Evolutionary conservation across 192 early-diverging fungal genomes (phyloP).

Genomic region (Coemansia umbellata): DNA sequence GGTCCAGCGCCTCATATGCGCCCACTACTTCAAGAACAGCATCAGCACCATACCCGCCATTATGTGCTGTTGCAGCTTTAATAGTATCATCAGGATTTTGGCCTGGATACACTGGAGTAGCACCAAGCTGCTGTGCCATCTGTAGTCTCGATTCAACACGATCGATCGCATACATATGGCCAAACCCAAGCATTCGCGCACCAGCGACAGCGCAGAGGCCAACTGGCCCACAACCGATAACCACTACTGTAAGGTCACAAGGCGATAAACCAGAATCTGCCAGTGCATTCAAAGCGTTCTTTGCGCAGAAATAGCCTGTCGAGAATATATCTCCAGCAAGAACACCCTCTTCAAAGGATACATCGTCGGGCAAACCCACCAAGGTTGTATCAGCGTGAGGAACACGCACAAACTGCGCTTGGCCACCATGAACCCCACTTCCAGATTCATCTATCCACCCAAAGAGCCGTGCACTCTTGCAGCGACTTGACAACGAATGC

Average conservation of each 20-base stretch:
- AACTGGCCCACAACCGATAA: conserved; percentile 58
- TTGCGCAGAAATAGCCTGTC: conserved; percentile 56
- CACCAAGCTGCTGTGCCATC: conserved; percentile 40
- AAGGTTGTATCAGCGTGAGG: conserved; percentile 52
- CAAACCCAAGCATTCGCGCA: conserved; percentile 33
- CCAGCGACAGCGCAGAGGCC: conserved; percentile 51
- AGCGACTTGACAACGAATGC: conserved; percentile 44
- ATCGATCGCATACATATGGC: conserved; percentile 45
- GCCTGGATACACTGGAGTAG: conserved; percentile 15
- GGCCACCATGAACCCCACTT: conserved; percentile 50
- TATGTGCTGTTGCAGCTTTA: conserved; percentile 12
- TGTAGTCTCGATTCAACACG: conserved; percentile 41
- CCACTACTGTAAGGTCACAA: conserved; percentile 29
- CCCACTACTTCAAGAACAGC: conserved; percentile 57
- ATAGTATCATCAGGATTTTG: conserved; percentile 7
- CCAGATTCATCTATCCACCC: conserved; percentile 40
- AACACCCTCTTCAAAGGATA: conserved; percentile 46
- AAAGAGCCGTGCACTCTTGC: conserved; percentile 47
- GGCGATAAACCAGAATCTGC: conserved; percentile 13
- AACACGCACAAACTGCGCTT: conserved; percentile 56
- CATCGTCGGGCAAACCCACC: conserved; percentile 24
- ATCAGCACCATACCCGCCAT: conserved; percentile 44
- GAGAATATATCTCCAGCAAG: conserved; percentile 54
- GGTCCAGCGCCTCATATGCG: conserved; percentile 31
- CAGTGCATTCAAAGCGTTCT: conserved; percentile 44